phyloP scores from a whole-genome alignment of 345 rosid genomes.

The Nasturtium officinale region DNA sequence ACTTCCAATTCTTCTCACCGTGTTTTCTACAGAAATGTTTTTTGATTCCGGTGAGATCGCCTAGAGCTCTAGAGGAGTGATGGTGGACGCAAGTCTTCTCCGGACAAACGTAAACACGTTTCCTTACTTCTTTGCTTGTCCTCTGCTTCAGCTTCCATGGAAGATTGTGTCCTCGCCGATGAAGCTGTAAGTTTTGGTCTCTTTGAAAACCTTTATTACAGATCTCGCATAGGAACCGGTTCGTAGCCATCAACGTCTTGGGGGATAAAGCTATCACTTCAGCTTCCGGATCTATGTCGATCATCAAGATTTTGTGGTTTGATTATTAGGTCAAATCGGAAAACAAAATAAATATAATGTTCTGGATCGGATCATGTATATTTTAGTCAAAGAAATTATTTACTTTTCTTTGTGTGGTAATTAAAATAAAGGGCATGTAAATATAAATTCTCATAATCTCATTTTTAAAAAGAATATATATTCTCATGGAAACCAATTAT shows the following conservation, averaged over 20 bases:
- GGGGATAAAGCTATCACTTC: conserved; percentile 97
- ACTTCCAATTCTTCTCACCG: conserved; percentile 99
- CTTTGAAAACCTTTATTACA: conserved; percentile 97
- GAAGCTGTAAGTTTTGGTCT: conserved; percentile 95
- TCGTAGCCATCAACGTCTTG: conserved; percentile 94
- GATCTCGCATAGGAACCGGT: conserved; percentile 90
- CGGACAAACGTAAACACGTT: conserved; percentile 95
- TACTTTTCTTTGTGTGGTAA: conserved; percentile 8
- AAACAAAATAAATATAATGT: background rate
- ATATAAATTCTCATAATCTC: background rate
- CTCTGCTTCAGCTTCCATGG: conserved; percentile 99
- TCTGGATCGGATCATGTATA: conserved; percentile 21
- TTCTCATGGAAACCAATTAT: conserved; percentile 6
- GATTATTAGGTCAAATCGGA: conserved; percentile 22
- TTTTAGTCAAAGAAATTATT: background rate
- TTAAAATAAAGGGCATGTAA: conserved; percentile 10
- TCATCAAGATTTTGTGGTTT: background rate
- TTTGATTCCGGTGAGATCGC: conserved; percentile 96
- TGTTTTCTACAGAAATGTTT: conserved; percentile 96
- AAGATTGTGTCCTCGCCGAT: conserved; percentile 92
- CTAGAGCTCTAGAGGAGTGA: conserved; percentile 92
- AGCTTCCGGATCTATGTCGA: conserved; percentile 85
- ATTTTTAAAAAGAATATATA: background rate
- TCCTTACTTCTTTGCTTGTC: conserved; percentile 73
- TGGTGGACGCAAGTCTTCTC: conserved; percentile 90